Base-by-base conservation (phyloP, 2,329 filamentous ascomycete genomes). In the Cordyceps cicadae region DNA sequence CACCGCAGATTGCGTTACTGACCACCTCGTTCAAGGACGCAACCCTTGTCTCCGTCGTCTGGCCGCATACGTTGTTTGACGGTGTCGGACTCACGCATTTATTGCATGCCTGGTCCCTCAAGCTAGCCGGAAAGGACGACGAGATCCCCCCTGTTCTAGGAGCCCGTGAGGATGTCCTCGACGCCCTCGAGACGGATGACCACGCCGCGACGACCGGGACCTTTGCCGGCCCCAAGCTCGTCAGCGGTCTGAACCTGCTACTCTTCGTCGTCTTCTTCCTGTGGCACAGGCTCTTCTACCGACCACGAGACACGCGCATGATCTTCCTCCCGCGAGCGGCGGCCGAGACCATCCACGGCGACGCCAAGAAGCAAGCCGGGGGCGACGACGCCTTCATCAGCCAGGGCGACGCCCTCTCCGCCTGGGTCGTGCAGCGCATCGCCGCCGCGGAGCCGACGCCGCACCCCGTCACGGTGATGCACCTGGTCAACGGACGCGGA, bases 1-100 rank as follows among this genome's bases (percentile, higher is more conserved):
- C 37, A 9, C 59, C 59, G 17, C 59, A 55, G 34, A 51, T 61
- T 17, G 52, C 52, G 4, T 9, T 61, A 12, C 52, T 41, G 14
- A 69, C 81, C 43, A 73, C 76, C 9, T 73, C 74, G 0, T 82
- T 82, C 65, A 67, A 64, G 6, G 76, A 83, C 60, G 75, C 77
- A 0, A 82, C 80, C 0, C 66, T 82, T 0, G 69, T 82, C 3
- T 70, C 71, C 1, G 62, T 82, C 0, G 69, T 69, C 5, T 79
- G 73, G 68, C 73, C 76, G 9, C 80, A 83, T 66, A 75, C 74
- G 0, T 64, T 80, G 3, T 72, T 75, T 54, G 80, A 82, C 63
- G 76, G 70, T 2, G 71, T 77, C 63, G 79, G 76, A 3, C 70
- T 70, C 39, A 64, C 67, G 6, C 72, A 70, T 2, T 67, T 83